Conservation (phyloP, 1,139 yeast genomes). For the Casaregolazyma suthepensis region DNA sequence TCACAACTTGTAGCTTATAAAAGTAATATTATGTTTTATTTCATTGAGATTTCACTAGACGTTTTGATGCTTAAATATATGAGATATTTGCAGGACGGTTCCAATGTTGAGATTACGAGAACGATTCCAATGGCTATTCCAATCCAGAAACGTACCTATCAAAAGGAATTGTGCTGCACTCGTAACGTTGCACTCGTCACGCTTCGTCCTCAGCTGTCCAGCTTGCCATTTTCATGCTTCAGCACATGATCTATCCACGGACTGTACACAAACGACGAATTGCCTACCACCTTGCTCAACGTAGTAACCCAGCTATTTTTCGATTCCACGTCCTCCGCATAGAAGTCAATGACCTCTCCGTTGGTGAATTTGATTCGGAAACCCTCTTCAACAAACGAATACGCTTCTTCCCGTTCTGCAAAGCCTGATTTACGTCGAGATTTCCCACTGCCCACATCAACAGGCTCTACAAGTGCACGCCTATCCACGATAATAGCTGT, state of each 20-base stretch:
- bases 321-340: conserved; percentile 51
- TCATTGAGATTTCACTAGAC: no score
- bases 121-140: no score
- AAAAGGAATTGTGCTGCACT: no score
- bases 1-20: no score
- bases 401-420: conserved; percentile 28
- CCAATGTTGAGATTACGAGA: no score
- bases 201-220: not conserved
- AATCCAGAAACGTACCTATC: no score
- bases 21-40: no score
- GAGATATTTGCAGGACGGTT: no score
- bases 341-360: conserved; percentile 64
- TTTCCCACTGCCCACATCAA: conserved; percentile 21
- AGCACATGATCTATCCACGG: conserved; percentile 26
- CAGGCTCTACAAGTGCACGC: conserved; percentile 22
- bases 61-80: no score
- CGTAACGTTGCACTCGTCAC: not conserved
- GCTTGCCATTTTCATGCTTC: not conserved
- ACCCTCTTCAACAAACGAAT: conserved; percentile 25
- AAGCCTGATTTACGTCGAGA: conserved; percentile 28
- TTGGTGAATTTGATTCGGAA: conserved; percentile 60
- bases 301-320: conserved; percentile 45
- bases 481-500: conserved; percentile 35
- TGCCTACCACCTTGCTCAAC: conserved; percentile 21
- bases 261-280: conserved; percentile 10